Evolutionary conservation across 441 rosid genomes (phyloP).

Genomic region (Jatropha podagrica): DNA sequence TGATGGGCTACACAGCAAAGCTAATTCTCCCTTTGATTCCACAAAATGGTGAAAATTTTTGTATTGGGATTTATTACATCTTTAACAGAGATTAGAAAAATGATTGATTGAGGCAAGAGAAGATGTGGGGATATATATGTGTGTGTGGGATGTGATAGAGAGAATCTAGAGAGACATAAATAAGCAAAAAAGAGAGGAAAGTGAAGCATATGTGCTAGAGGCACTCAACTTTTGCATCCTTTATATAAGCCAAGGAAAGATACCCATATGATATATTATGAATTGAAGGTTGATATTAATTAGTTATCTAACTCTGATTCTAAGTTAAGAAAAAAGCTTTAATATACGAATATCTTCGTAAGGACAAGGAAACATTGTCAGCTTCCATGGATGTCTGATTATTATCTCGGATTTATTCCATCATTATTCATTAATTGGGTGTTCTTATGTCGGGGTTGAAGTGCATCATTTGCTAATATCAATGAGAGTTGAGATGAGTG

Average conservation of each 20-base stretch:
- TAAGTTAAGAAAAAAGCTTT: background rate
- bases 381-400: constrained; percentile 21
- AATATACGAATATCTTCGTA: background rate
- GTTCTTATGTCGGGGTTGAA: too few relatives aligned
- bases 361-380: background rate
- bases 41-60: too few relatives aligned
- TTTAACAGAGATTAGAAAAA: too few relatives aligned
- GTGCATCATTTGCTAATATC: too few relatives aligned
- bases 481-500: too few relatives aligned
- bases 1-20: too few relatives aligned
- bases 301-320: background rate
- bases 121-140: background rate
- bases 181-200: background rate
- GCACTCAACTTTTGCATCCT: background rate
- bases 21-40: too few relatives aligned
- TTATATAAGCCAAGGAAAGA: constrained; percentile 9
- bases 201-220: constrained; percentile 24
- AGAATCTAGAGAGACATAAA: constrained; percentile 10
- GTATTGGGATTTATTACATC: too few relatives aligned
- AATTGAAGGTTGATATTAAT: constrained; percentile 11
- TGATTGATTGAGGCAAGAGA: background rate
- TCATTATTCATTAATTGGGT: background rate
- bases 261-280: constrained; percentile 4
- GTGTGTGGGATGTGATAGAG: background rate
- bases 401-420: constrained; percentile 8